A percentile compares a stretch with the other conserved stretches of the same genome.
These are phyloP conservation scores for Aspergillus sp. DNA, from an alignment of 2,329 filamentous ascomycete genomes.

Conservation along the genomic window DNA sequence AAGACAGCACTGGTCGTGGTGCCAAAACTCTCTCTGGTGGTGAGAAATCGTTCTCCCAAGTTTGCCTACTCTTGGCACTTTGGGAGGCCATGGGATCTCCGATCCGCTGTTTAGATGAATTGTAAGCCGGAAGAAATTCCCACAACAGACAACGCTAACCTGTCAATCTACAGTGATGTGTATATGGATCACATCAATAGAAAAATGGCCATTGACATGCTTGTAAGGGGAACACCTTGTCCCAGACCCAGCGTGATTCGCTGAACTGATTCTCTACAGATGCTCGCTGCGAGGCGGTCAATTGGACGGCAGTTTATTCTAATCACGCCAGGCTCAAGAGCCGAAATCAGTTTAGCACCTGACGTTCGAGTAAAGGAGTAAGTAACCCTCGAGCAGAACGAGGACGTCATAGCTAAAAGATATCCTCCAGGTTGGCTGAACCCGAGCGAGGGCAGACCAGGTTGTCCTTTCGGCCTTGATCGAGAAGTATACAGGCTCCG, in stretches of 20 bases:
- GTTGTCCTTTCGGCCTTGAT: slow-evolving; percentile 30
- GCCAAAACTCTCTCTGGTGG: slow-evolving; percentile 93
- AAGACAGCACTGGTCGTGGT: slow-evolving; percentile 68
- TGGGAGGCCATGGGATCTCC: slow-evolving; percentile 99
- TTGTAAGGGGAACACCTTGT: slow-evolving; percentile 59
- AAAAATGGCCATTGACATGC: slow-evolving; percentile 88
- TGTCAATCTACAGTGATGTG: slow-evolving; percentile 62
- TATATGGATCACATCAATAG: slow-evolving; percentile 99
- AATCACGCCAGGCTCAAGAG: slow-evolving; percentile 88
- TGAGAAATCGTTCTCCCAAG: slow-evolving; percentile 96
- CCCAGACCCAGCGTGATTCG: background rate
- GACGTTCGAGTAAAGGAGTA: slow-evolving; percentile 48
- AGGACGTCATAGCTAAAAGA: slow-evolving; percentile 2
- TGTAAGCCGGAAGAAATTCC: slow-evolving; percentile 48
- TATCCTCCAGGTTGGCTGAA: slow-evolving; percentile 38
- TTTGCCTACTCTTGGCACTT: slow-evolving; percentile 85
- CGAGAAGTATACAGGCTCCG: background rate
- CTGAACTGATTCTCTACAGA: slow-evolving; percentile 50
- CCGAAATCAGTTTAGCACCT: slow-evolving; percentile 44
- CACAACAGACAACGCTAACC: slow-evolving; percentile 17
- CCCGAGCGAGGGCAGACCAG: slow-evolving; percentile 46
- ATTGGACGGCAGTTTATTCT: slow-evolving; percentile 94
- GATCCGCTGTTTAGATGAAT: slow-evolving; percentile 92
- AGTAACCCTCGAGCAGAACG: slow-evolving; percentile 13
- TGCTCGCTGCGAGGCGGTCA: slow-evolving; percentile 77